Evolutionary conservation across 2,329 filamentous ascomycete species (phyloP).

Genomic region (Fonsecaea pugnacius): DNA sequence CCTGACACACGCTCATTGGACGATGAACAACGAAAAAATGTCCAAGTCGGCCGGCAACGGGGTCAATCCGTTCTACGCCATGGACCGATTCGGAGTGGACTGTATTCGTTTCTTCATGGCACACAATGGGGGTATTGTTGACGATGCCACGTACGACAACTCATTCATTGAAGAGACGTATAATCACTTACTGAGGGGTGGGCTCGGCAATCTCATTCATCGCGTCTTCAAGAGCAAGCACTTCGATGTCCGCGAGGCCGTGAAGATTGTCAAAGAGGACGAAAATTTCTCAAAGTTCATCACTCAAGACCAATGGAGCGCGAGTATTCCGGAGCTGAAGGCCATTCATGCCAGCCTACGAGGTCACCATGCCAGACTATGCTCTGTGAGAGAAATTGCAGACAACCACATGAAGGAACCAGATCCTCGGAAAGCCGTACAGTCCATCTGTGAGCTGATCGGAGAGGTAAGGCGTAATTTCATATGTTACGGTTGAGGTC

Average conservation of each 20-base stretch:
- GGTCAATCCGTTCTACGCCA: slow-evolving; percentile 88
- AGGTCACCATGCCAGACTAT: slow-evolving; percentile 12
- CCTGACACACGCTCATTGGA: slow-evolving; percentile 93
- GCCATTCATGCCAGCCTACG: slow-evolving; percentile 13
- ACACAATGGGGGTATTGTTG: slow-evolving; percentile 73
- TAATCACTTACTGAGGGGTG: slow-evolving; percentile 75
- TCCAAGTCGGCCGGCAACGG: slow-evolving; percentile 94
- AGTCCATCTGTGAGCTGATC: slow-evolving; percentile 65
- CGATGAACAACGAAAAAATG: slow-evolving; percentile 89
- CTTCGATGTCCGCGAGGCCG: slow-evolving; percentile 69
- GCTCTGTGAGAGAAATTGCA: slow-evolving; percentile 15
- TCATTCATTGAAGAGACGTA: slow-evolving; percentile 73
- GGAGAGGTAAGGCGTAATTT: slow-evolving; percentile 55
- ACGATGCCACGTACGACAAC: slow-evolving; percentile 88
- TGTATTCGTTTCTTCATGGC: slow-evolving; percentile 87
- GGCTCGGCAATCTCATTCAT: slow-evolving; percentile 78
- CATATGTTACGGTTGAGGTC: background rate
- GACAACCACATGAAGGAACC: slow-evolving; percentile 43
- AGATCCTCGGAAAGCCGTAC: slow-evolving; percentile 68
- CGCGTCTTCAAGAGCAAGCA: slow-evolving; percentile 70
- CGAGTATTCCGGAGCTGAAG: slow-evolving; percentile 44
- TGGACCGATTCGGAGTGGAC: slow-evolving; percentile 86
- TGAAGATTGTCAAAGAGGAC: slow-evolving; percentile 49
- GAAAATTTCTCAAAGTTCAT: slow-evolving; percentile 26
- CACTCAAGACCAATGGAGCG: slow-evolving; percentile 40